Conservation (phyloP, 2,329 filamentous ascomycete species). For the Diaporthe batatas region DNA sequence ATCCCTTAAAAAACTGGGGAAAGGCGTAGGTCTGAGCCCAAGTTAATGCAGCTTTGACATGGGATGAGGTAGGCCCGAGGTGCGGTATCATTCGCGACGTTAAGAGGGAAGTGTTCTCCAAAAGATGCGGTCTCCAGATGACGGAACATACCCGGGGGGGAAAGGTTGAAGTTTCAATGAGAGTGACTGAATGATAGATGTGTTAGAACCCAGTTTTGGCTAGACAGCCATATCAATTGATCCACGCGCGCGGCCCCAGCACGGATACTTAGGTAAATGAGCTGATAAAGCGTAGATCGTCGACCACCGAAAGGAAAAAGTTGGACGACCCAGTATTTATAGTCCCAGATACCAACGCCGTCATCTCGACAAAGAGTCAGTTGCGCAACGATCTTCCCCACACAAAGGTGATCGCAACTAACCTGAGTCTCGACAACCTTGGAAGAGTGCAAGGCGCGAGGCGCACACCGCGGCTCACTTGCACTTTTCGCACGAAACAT, state of each 20-base stretch:
- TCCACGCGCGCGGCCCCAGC: neutral
- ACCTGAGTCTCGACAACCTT: neutral
- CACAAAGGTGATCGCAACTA: neutral
- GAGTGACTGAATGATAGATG: neutral
- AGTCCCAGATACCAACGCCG: neutral
- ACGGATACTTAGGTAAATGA: neutral
- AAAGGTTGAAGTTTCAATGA: neutral
- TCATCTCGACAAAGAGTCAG: neutral
- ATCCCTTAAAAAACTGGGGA: too few relatives aligned
- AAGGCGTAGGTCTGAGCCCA: neutral
- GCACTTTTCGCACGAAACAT: neutral
- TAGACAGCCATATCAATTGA: too few relatives aligned
- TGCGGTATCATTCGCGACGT: too few relatives aligned
- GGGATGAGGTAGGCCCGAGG: too few relatives aligned
- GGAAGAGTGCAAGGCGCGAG: neutral
- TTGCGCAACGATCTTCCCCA: neutral
- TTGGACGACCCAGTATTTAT: neutral
- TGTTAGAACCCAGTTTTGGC: neutral
- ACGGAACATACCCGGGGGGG: neutral
- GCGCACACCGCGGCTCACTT: constrained; percentile 10
- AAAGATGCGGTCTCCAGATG: neutral
- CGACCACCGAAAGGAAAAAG: neutral
- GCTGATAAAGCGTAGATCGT: neutral
- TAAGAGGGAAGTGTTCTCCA: neutral
- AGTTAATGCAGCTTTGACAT: too few relatives aligned